Percentiles rank a stretch among this genome's conserved stretches.
Conservation (phyloP, 163 green algal species). For the Smithsoniella earleae region DNA sequence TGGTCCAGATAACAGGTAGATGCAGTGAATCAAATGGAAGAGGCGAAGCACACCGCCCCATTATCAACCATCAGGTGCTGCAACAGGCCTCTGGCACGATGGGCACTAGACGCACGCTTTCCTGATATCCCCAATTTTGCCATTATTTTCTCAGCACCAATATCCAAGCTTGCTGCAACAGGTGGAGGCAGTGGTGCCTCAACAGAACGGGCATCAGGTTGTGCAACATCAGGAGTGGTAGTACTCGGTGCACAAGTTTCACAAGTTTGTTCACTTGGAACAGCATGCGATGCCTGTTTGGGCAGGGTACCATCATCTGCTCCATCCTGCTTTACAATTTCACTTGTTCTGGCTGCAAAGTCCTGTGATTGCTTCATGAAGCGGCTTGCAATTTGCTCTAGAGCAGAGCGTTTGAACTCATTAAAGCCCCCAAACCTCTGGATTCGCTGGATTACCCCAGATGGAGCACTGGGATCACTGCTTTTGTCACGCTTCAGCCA, state of each 20-base stretch:
- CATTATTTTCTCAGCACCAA: neutral
- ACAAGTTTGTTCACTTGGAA: too few species aligned
- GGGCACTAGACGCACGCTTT: neutral
- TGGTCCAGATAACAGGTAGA: too few species aligned
- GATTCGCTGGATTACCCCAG: conserved; percentile 17
- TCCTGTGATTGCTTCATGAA: neutral
- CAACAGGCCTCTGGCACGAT: neutral
- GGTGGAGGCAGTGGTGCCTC: neutral
- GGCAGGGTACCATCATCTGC: neutral
- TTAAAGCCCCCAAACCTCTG: conserved; percentile 10
- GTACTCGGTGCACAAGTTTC: neutral
- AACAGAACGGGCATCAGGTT: neutral
- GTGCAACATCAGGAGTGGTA: neutral
- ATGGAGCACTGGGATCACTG: neutral
- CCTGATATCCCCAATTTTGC: neutral
- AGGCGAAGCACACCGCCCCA: neutral
- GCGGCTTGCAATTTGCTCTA: neutral
- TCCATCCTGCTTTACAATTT: too few species aligned
- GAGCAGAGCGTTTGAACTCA: conserved; percentile 20
- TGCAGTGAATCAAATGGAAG: neutral
- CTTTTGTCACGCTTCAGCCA: conserved; percentile 1
- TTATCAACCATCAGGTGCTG: conserved; percentile 21
- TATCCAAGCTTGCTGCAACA: neutral
- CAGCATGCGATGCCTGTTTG: neutral
- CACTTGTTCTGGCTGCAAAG: neutral